These are phyloP conservation scores for Calycina marina DNA, from an alignment of 2,329 filamentous ascomycete species.

Conservation along the genomic window DNA sequence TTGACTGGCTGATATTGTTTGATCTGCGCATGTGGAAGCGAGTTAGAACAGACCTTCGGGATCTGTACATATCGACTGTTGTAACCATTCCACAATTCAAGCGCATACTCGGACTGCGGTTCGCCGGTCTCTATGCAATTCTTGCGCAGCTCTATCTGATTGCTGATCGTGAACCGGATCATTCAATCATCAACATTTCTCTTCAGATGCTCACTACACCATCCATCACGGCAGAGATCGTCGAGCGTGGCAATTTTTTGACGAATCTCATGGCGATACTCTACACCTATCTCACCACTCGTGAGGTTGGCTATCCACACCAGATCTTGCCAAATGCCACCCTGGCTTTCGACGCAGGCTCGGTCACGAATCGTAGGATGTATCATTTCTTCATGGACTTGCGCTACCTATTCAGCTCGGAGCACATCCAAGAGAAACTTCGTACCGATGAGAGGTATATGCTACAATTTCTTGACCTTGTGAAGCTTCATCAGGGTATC, in stretches of 20 bases:
- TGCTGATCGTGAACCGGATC: constrained; percentile 88
- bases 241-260: constrained; percentile 88
- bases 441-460: constrained; percentile 76
- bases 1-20: constrained; percentile 91
- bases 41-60: constrained; percentile 73
- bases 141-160: constrained; percentile 91
- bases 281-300: constrained; percentile 90
- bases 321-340: constrained; percentile 77
- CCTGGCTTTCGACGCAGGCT: constrained; percentile 83
- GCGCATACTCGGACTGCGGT: constrained; percentile 78
- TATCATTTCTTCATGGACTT: constrained; percentile 97
- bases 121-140: constrained; percentile 86
- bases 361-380: constrained; percentile 86
- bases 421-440: constrained; percentile 75
- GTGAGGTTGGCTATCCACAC: constrained; percentile 88
- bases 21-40: constrained; percentile 96
- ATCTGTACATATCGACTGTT: constrained; percentile 91
- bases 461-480: constrained; percentile 85
- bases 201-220: constrained; percentile 94
- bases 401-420: constrained; percentile 77
- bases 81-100: constrained; percentile 96
- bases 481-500: constrained; percentile 93
- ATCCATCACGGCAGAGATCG: constrained; percentile 89
- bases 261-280: constrained; percentile 91
- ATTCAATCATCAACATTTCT: constrained; percentile 96